A percentile compares a stretch with the other conserved stretches of the same genome.
phyloP scores from a whole-genome alignment of 1,139 yeast species.

The Protomyces inundatus region DNA sequence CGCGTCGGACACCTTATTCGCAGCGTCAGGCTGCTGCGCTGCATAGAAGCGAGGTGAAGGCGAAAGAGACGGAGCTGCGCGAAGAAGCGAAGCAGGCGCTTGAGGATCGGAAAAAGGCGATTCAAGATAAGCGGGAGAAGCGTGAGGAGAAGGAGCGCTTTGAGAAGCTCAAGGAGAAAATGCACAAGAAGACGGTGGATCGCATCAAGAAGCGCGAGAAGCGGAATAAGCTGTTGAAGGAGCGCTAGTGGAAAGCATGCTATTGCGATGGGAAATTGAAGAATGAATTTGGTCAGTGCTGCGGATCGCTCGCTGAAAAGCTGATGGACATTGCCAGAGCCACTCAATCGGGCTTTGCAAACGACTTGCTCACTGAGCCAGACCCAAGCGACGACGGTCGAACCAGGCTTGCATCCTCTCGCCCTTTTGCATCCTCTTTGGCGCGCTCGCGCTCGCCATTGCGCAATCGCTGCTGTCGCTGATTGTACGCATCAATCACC shows the following conservation, averaged over 20 bases:
- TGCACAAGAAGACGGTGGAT: constrained; percentile 24
- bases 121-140: constrained; percentile 21
- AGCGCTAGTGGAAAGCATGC: neutral
- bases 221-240: constrained; percentile 23
- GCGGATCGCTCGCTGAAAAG: too few species aligned
- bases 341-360: too few species aligned
- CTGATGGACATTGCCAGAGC: too few species aligned
- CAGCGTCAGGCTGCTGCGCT: constrained; percentile 16
- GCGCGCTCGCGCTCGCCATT: too few species aligned
- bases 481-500: neutral
- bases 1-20: constrained; percentile 14
- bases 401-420: too few species aligned
- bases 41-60: constrained; percentile 11
- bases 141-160: constrained; percentile 22
- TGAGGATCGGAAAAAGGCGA: constrained; percentile 19
- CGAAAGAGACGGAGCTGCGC: constrained; percentile 17
- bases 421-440: too few species aligned
- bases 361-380: too few species aligned
- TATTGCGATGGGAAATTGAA: too few species aligned
- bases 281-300: too few species aligned
- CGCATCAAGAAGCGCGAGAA: constrained; percentile 20
- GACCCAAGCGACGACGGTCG: too few species aligned
- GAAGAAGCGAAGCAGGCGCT: constrained; percentile 14
- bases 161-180: constrained; percentile 23
- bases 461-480: neutral